Evolutionary conservation across 2,329 filamentous ascomycete species (phyloP).

Genomic region (Chrysosporium keratinophilum): DNA sequence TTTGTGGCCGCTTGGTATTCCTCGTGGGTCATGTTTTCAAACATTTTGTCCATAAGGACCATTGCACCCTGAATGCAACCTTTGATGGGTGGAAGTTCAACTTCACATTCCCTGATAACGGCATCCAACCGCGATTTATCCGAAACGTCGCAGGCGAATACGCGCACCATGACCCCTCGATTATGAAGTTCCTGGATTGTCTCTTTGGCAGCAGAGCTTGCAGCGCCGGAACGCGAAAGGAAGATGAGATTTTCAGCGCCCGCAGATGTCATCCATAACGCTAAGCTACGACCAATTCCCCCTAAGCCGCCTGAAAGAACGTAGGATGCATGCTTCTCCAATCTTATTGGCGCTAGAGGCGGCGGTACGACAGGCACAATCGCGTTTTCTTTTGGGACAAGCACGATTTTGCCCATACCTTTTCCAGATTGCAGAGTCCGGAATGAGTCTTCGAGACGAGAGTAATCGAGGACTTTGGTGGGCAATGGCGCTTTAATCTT

Average conservation of each 20-base stretch:
- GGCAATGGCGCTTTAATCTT: conserved; percentile 17
- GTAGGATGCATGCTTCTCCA: conserved; percentile 17
- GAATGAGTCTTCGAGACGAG: conserved; percentile 18
- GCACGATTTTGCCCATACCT: conserved; percentile 10
- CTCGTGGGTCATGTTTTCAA: conserved; percentile 28
- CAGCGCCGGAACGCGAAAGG: conserved; percentile 20
- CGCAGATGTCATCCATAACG: conserved; percentile 14
- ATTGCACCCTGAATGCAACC: conserved; percentile 29
- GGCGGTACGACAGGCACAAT: conserved; percentile 17
- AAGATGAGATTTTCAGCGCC: conserved; percentile 27
- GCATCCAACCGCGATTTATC: conserved; percentile 12
- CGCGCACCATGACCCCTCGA: not conserved
- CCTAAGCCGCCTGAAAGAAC: conserved; percentile 15
- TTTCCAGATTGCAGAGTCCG: conserved; percentile 17
- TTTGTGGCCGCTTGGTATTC: conserved; percentile 25
- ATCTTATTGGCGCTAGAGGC: not conserved
- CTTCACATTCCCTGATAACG: conserved; percentile 14
- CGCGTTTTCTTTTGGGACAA: conserved; percentile 14
- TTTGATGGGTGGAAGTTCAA: conserved; percentile 22
- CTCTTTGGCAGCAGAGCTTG: not conserved
- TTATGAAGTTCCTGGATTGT: not conserved
- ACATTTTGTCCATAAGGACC: conserved; percentile 23
- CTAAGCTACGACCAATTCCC: conserved; percentile 9
- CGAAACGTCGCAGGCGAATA: conserved; percentile 18
- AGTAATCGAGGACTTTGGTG: conserved; percentile 14